Base-by-base conservation (phyloP, 129 eudicot genomes). In the Pulicaria dysenterica region DNA sequence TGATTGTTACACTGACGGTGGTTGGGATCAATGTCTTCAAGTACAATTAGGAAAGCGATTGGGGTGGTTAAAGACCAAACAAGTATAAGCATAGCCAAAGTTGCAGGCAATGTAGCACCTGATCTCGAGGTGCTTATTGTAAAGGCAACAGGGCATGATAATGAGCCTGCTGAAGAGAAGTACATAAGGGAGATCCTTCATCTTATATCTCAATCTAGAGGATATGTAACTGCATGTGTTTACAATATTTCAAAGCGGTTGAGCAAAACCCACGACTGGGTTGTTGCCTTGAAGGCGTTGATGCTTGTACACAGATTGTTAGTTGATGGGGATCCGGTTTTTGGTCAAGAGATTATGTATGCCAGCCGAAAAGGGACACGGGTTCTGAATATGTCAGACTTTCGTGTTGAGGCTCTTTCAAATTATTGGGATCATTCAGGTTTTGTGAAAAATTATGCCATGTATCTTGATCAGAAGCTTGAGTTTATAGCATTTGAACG, bases 31-130 rank as follows among this genome's bases (percentile, higher is more conserved):
- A 84, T 84, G 88, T 74, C 83, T 67, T 77, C 85, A 24, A 84
- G 80, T 70, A 84, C 78, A 6, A 61, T 88, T 8, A 79, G 86
- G 34, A 89, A 83, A 66, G 91, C 97, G 48, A 88, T 91, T 14
- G 96, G 90, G n/a, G 91, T 89, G 14, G 91, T 91, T 31, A 91
- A 91, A 78, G 97, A 91, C 62, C 90, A 84, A 63, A 86, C 97
- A 1, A 91, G 96, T 70, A 91, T 91, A 47, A 67, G 97, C 79
- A 66, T 91, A 17, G 96, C 97, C 16, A 88, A 86, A 75, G 96
- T 91, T 44, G 77, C 86, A 3, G 75, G 82, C 51, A 88, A 77
- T 53, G 64, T 60, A 7, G 83, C 91, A 16, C 83, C 96, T 2
- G 82, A 74, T 59, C 90, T 88, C 14, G 96, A 91, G 40, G 96